These are phyloP conservation scores for Sequoiadendron giganteum DNA, from an alignment of 75 land plant species.

Conservation along the genomic window DNA sequence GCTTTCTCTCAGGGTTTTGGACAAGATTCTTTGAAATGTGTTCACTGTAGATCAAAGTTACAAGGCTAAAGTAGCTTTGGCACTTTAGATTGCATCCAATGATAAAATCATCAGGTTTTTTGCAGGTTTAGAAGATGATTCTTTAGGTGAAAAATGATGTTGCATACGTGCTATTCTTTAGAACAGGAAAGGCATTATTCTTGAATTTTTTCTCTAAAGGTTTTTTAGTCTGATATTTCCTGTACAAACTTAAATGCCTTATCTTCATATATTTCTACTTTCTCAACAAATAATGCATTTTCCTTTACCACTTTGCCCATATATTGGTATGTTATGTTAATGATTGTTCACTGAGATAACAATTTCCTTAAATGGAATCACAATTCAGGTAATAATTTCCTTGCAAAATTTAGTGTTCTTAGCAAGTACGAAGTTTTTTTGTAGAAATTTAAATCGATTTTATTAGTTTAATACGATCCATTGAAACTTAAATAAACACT, in stretches of 20 bases:
- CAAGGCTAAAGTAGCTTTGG: slow-evolving; percentile 54
- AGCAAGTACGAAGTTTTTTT: too few relatives aligned
- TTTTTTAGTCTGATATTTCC: neutral
- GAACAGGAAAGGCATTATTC: slow-evolving; percentile 60
- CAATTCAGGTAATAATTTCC: too few relatives aligned
- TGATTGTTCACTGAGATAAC: too few relatives aligned
- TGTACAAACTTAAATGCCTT: neutral
- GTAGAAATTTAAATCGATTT: too few relatives aligned
- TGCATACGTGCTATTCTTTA: slow-evolving; percentile 75
- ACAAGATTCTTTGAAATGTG: slow-evolving; percentile 53
- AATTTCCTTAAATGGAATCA: too few relatives aligned
- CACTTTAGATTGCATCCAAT: slow-evolving; percentile 53
- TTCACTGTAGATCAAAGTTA: slow-evolving; percentile 13
- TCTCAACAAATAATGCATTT: too few relatives aligned
- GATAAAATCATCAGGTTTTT: slow-evolving; percentile 54
- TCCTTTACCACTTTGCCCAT: too few relatives aligned
- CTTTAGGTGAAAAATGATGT: slow-evolving; percentile 27
- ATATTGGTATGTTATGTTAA: too few relatives aligned
- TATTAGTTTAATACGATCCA: too few relatives aligned
- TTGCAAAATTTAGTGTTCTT: too few relatives aligned
- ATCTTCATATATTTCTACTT: too few relatives aligned
- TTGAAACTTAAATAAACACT: neutral
- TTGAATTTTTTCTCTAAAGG: too few relatives aligned
- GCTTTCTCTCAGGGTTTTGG: slow-evolving; percentile 55
- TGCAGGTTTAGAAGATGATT: slow-evolving; percentile 11